Base-by-base conservation (phyloP, 2,329 filamentous ascomycete genomes). In the Penicillium sp. region DNA sequence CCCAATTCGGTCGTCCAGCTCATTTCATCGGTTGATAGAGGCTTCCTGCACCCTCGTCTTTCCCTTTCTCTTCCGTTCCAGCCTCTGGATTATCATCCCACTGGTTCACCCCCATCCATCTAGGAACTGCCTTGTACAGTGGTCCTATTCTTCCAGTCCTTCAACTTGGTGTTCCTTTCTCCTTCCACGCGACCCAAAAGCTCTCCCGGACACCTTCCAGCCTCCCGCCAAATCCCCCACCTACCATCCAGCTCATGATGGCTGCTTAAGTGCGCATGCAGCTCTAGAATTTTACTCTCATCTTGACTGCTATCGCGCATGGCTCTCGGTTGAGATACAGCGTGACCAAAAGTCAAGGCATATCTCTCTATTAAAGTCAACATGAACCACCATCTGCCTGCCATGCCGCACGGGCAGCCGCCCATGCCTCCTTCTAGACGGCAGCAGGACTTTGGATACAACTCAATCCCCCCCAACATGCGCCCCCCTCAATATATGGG, bases 401-500 rank as follows among this genome's bases (percentile, higher is more conserved):
- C 68, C 60, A 76, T 74, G 70, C 73, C 69, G 59, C 75, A 77
- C 70, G 76, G 76, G 74, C 76, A 78, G 68, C 77, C 78, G 50
- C 78, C 79, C 41, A 79, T 79, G 67, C 77, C 78, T 51, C 74
- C 75, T 59, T 72, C 77, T 22, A 75, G 76, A 56, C 75, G 75
- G 58, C 76, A 77, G 61, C 74, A 77, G 62, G 75, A 79, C 46
- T 68, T 75, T 50, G 63, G 75, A 31, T 79, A 79, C 61, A 66
- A 72, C 18, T 63, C 71, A 11, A 71, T 67, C 7, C 75, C 73
- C 47, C 77, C 80, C 31, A 82, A 80, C 61, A 80, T 86, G 72
- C 76, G 76, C 54, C 79, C 83, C 53, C 81, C 82, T 57, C 83
- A 83, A 45, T 84, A 88, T 65, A 85, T 84, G 78, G 66, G 72